These are phyloP conservation scores for Mrakiaceae sp. DNA, from an alignment of 1,284 basidiomycete genomes.

Conservation along the genomic window DNA sequence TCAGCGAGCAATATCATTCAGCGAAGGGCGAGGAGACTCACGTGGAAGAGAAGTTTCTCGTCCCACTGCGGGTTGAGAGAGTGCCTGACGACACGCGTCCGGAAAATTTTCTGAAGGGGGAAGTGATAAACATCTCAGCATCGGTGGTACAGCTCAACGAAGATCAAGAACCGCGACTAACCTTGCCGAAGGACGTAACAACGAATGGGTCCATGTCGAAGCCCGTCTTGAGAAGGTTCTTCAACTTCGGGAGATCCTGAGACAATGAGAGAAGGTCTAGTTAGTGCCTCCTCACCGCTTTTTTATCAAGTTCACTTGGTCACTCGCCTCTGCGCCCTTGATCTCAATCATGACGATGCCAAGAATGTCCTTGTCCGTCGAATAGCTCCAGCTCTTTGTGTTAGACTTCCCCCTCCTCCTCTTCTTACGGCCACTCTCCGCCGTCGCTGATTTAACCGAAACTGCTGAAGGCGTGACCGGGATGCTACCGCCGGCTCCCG, in stretches of 20 bases:
- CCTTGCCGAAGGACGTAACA: slow-evolving; percentile 84
- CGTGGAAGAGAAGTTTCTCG: slow-evolving; percentile 89
- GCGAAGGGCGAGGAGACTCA: slow-evolving; percentile 26
- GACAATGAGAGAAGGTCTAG: neutral
- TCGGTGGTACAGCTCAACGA: too few species aligned
- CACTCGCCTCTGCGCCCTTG: slow-evolving; percentile 47
- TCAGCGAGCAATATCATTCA: neutral
- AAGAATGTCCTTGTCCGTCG: slow-evolving; percentile 61
- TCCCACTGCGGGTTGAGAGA: slow-evolving; percentile 86
- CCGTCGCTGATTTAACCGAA: too few species aligned
- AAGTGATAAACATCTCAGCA: too few species aligned
- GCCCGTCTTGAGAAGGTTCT: slow-evolving; percentile 8
- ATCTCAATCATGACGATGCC: slow-evolving; percentile 85
- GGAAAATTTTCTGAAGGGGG: slow-evolving; percentile 60
- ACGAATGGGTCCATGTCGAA: slow-evolving; percentile 93
- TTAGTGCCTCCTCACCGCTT: slow-evolving; percentile 28
- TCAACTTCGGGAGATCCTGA: neutral
- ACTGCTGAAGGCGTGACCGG: too few species aligned
- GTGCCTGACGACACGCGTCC: slow-evolving; percentile 80
- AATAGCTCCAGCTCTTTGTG: slow-evolving; percentile 49
- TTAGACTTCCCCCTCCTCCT: slow-evolving; percentile 13
- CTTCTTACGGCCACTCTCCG: neutral
- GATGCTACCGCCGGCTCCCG: too few species aligned
- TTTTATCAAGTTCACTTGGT: slow-evolving; percentile 44
- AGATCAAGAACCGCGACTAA: too few species aligned